These are phyloP conservation scores for Melampsora americana DNA, from an alignment of 1,284 basidiomycete genomes.

Conservation along the genomic window DNA sequence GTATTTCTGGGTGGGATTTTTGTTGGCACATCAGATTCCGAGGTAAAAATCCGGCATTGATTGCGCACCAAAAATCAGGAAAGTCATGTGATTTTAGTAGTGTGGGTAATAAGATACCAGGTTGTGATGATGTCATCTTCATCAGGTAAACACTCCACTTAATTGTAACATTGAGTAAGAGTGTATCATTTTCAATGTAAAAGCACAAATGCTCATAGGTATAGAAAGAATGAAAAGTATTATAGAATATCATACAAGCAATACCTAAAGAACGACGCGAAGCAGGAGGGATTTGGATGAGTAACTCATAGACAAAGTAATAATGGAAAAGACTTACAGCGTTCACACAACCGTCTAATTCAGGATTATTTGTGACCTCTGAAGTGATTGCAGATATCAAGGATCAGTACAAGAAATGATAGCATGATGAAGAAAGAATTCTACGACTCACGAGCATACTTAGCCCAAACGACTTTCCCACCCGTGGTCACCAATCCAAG, in stretches of 20 bases:
- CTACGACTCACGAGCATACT: constrained; percentile 50
- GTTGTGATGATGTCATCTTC: too few relatives aligned
- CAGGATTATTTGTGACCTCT: constrained; percentile 52
- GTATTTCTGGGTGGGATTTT: too few relatives aligned
- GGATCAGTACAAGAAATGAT: constrained; percentile 60
- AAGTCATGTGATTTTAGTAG: too few relatives aligned
- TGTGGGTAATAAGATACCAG: too few relatives aligned
- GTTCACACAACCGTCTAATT: constrained; percentile 95
- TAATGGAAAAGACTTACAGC: constrained; percentile 59
- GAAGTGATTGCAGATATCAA: constrained; percentile 51
- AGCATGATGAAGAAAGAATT: neutral
- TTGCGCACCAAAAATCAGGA: too few relatives aligned
- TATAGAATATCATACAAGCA: constrained; percentile 3
- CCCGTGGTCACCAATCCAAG: constrained; percentile 98
- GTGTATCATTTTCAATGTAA: neutral
- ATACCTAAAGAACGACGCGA: neutral
- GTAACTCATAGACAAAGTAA: neutral
- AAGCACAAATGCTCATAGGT: constrained; percentile 2
- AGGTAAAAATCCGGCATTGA: too few relatives aligned
- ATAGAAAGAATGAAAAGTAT: neutral
- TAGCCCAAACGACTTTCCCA: constrained; percentile 75
- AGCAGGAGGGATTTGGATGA: neutral
- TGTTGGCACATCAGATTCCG: too few relatives aligned
- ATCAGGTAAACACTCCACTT: too few relatives aligned
- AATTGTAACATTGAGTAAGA: too few relatives aligned